A percentile compares a stretch with the other conserved stretches of the same genome.
phyloP scores from a whole-genome alignment of 2,329 filamentous ascomycete species.

The Epichloe hybrida region DNA sequence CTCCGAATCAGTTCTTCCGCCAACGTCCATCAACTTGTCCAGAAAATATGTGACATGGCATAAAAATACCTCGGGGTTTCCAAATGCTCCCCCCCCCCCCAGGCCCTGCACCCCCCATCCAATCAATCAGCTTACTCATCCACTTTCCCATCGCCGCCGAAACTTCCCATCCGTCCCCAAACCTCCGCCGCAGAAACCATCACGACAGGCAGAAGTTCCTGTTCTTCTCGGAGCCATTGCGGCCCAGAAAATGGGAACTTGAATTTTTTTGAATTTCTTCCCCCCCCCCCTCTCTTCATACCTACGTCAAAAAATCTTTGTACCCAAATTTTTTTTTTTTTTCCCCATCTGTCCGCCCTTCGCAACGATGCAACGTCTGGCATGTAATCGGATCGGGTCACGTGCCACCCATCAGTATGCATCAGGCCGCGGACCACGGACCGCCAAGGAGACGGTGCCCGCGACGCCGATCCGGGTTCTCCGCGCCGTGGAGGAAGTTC shows the following conservation, averaged over 20 bases:
- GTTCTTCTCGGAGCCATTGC: slow-evolving; percentile 1
- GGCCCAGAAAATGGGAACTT: neutral
- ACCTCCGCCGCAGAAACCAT: slow-evolving; percentile 36
- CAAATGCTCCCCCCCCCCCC: too few relatives aligned
- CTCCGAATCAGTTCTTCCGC: too few relatives aligned
- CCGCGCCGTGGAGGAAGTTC: slow-evolving; percentile 59
- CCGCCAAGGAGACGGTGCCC: slow-evolving; percentile 33
- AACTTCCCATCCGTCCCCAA: slow-evolving; percentile 21
- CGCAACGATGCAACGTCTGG: slow-evolving; percentile 1
- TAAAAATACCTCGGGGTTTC: too few relatives aligned
- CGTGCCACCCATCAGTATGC: slow-evolving; percentile 4
- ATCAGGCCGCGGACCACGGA: slow-evolving; percentile 10
- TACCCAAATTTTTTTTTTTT: too few relatives aligned
- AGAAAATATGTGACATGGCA: too few relatives aligned
- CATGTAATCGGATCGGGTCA: neutral
- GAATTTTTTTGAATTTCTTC: too few relatives aligned
- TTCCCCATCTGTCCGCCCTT: too few relatives aligned
- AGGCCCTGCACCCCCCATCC: neutral
- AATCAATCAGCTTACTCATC: slow-evolving; percentile 5
- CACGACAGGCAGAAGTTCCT: slow-evolving; percentile 14
- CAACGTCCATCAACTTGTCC: too few relatives aligned
- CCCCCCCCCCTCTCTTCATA: neutral
- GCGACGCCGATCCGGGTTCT: slow-evolving; percentile 55
- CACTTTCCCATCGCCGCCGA: neutral
- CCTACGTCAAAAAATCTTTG: too few relatives aligned